Percentiles rank a stretch among this genome's conserved stretches.
Evolutionary conservation across 805 yeast species (phyloP).

Genomic region (Saturnispora zaruensis): DNA sequence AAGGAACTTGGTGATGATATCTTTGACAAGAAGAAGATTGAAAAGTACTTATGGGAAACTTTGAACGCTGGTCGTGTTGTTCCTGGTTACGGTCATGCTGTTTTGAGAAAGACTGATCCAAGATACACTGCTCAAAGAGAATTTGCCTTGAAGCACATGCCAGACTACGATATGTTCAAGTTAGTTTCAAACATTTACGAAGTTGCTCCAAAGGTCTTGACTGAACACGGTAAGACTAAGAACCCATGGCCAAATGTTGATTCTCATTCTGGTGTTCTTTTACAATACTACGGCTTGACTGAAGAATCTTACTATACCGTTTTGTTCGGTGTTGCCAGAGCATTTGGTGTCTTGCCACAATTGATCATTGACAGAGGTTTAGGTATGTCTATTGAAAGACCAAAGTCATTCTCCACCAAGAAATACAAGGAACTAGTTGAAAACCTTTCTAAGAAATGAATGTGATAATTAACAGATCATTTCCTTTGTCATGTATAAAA

Average conservation of each 20-base stretch:
- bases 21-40: constrained; percentile 57
- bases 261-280: constrained; percentile 77
- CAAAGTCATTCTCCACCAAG: constrained; percentile 89
- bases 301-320: constrained; percentile 82
- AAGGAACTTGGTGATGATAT: constrained; percentile 58
- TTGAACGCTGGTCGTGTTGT: constrained; percentile 76
- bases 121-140: constrained; percentile 81
- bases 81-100: constrained; percentile 88
- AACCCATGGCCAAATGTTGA: constrained; percentile 93
- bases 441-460: constrained; percentile 20
- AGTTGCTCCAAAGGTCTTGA: constrained; percentile 74
- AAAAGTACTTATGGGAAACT: constrained; percentile 70
- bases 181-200: constrained; percentile 69
- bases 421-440: constrained; percentile 77
- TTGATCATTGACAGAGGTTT: constrained; percentile 76
- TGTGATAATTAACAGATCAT: background rate
- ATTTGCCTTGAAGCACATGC: constrained; percentile 67
- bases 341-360: constrained; percentile 80
- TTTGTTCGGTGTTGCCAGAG: constrained; percentile 79
- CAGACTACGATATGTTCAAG: constrained; percentile 72
- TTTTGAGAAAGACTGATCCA: constrained; percentile 81
- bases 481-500: background rate
- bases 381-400: constrained; percentile 80
- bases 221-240: constrained; percentile 83
- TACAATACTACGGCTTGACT: constrained; percentile 78